A percentile compares a stretch with the other conserved stretches of the same genome.
These are phyloP conservation scores for Xylariaceae sp. DNA, from an alignment of 2,329 filamentous ascomycete genomes.

Conservation along the genomic window DNA sequence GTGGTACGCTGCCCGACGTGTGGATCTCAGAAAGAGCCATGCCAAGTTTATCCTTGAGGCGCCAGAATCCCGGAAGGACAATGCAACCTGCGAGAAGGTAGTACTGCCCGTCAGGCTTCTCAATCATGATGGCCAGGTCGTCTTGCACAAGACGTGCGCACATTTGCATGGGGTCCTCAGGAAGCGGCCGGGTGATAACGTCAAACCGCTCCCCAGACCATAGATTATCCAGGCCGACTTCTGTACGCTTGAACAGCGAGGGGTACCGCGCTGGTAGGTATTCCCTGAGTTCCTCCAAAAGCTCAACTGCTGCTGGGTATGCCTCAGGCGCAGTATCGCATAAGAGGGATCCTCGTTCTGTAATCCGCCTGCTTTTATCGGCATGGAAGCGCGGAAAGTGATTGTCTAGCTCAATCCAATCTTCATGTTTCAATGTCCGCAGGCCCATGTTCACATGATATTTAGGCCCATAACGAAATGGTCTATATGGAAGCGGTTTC, in stretches of 20 bases:
- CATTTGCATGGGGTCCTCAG: constrained; percentile 75
- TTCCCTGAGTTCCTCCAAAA: constrained; percentile 66
- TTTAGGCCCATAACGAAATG: constrained; percentile 72
- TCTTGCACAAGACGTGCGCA: constrained; percentile 72
- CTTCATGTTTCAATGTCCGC: constrained; percentile 62
- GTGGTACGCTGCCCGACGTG: constrained; percentile 64
- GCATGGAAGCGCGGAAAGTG: constrained; percentile 69
- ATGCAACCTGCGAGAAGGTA: constrained; percentile 74
- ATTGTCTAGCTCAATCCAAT: constrained; percentile 85
- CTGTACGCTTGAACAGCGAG: constrained; percentile 59
- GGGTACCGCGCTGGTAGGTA: constrained; percentile 77
- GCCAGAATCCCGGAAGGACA: constrained; percentile 78
- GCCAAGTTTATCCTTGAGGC: constrained; percentile 72
- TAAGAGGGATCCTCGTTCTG: constrained; percentile 62
- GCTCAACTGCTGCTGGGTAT: constrained; percentile 67
- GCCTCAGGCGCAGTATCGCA: constrained; percentile 66
- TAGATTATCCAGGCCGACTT: constrained; percentile 64
- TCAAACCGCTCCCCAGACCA: constrained; percentile 70
- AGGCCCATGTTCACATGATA: constrained; percentile 77
- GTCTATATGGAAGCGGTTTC: constrained; percentile 71
- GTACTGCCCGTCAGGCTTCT: constrained; percentile 71
- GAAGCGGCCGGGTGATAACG: constrained; percentile 57
- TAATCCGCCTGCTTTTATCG: constrained; percentile 65
- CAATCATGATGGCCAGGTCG: constrained; percentile 80
- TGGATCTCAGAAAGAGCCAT: constrained; percentile 79